phyloP scores from a whole-genome alignment of 768 basidiomycete species.

The Russula sp. region DNA sequence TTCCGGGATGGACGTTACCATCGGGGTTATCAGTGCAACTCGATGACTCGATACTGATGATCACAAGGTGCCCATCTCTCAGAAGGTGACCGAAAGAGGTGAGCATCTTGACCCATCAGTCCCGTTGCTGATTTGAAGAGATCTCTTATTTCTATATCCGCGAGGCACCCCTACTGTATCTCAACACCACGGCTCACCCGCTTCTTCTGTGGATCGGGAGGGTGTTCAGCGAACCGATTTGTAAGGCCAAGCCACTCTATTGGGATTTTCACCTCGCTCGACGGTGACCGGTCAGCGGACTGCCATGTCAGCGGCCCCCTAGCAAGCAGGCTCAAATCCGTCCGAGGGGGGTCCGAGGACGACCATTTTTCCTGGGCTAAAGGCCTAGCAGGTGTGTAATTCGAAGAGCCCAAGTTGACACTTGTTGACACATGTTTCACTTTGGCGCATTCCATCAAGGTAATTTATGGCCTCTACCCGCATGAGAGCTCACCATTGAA shows the following conservation, averaged over 20 bases:
- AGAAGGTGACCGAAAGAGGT: neutral
- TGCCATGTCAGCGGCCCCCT: too few relatives aligned
- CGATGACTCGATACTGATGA: neutral
- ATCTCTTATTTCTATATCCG: neutral
- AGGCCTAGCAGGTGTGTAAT: neutral
- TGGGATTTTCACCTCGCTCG: neutral
- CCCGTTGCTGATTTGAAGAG: neutral
- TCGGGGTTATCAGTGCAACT: neutral
- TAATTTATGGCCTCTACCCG: neutral
- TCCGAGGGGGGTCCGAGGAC: neutral
- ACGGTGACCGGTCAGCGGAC: too few relatives aligned
- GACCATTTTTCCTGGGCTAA: neutral
- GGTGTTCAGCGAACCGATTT: neutral
- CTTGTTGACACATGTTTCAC: neutral
- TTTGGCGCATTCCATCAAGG: neutral
- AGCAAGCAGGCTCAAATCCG: too few relatives aligned
- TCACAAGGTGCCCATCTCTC: neutral
- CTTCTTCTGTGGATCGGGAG: slow-evolving; percentile 11
- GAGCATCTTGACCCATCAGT: neutral
- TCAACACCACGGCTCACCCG: neutral
- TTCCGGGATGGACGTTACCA: neutral
- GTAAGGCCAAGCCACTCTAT: neutral
- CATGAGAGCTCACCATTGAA: neutral
- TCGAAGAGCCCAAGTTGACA: neutral
- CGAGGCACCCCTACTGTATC: neutral